Conservation (phyloP, 2,329 filamentous ascomycete species). For the Hysterium pulicare region DNA sequence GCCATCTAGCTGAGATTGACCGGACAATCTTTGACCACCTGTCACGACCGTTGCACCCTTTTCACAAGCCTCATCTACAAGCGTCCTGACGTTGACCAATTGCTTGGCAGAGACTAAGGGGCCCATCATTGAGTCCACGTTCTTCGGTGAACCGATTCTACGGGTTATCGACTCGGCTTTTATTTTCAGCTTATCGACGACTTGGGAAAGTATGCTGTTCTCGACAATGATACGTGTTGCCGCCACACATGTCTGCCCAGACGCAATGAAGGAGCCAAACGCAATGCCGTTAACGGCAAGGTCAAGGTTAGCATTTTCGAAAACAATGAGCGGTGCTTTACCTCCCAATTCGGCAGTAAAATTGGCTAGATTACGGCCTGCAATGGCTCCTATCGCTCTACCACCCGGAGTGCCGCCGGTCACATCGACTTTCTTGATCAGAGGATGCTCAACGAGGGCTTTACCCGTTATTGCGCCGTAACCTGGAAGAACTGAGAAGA, state of each 20-base stretch:
- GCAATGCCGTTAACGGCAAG: slow-evolving; percentile 37
- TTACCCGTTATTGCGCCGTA: slow-evolving; percentile 33
- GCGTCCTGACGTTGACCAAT: slow-evolving; percentile 32
- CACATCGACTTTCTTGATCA: slow-evolving; percentile 38
- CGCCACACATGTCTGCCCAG: slow-evolving; percentile 56
- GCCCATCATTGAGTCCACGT: slow-evolving; percentile 61
- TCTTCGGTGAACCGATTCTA: slow-evolving; percentile 57
- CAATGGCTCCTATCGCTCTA: slow-evolving; percentile 35
- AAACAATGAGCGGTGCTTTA: slow-evolving; percentile 37
- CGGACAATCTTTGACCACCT: slow-evolving; percentile 50
- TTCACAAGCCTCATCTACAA: slow-evolving; percentile 34
- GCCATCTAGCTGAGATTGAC: slow-evolving; percentile 49
- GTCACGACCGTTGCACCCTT: slow-evolving; percentile 42
- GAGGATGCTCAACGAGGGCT: slow-evolving; percentile 31
- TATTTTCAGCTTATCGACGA: slow-evolving; percentile 37
- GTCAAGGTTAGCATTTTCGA: slow-evolving; percentile 35
- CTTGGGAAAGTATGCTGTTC: slow-evolving; percentile 38
- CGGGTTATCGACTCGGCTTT: slow-evolving; percentile 51
- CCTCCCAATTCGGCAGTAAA: slow-evolving; percentile 38
- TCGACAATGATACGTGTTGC: slow-evolving; percentile 55
- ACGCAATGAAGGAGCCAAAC: slow-evolving; percentile 49
- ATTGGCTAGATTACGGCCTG: slow-evolving; percentile 31
- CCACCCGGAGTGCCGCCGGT: slow-evolving; percentile 38
- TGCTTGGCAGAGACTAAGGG: slow-evolving; percentile 58
- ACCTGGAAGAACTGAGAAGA: slow-evolving; percentile 34